Percentiles rank a stretch among this genome's conserved stretches.
Conservation (phyloP, 768 basidiomycete species). For the Leccinellum luteum region DNA sequence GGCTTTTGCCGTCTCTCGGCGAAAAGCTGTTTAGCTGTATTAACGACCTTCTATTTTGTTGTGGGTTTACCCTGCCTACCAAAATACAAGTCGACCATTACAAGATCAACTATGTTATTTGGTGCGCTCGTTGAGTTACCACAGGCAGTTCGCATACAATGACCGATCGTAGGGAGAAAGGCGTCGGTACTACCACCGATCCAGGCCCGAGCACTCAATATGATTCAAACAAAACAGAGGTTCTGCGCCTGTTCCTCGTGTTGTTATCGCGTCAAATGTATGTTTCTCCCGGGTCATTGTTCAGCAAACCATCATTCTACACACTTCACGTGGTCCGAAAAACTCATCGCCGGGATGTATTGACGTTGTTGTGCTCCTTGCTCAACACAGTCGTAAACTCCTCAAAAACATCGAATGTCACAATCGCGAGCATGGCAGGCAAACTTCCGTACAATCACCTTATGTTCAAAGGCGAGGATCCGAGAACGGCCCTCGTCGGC, state of each 20-base stretch:
- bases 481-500: slow-evolving; percentile 66
- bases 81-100: slow-evolving; percentile 75
- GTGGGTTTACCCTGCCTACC: slow-evolving; percentile 86
- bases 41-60: slow-evolving; percentile 88
- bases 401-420: slow-evolving; percentile 45
- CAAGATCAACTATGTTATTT: slow-evolving; percentile 85
- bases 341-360: slow-evolving; percentile 74
- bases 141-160: slow-evolving; percentile 4
- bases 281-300: slow-evolving; percentile 63
- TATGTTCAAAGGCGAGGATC: slow-evolving; percentile 86
- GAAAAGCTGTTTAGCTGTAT: slow-evolving; percentile 77
- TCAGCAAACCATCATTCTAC: slow-evolving; percentile 72
- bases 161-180: slow-evolving; percentile 73
- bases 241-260: slow-evolving; percentile 84
- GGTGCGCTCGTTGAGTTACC: slow-evolving; percentile 47
- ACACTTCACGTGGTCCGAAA: slow-evolving; percentile 76
- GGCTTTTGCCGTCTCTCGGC: slow-evolving; percentile 69
- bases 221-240: slow-evolving; percentile 84
- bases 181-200: slow-evolving; percentile 84
- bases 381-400: slow-evolving; percentile 88
- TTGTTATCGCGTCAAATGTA: slow-evolving; percentile 92
- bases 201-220: slow-evolving; percentile 59
- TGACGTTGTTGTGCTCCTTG: slow-evolving; percentile 90
- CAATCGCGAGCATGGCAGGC: slow-evolving; percentile 68
- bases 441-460: slow-evolving; percentile 88